Conservation (phyloP, 2,329 filamentous ascomycete genomes). For the Monosporascus sp. region DNA sequence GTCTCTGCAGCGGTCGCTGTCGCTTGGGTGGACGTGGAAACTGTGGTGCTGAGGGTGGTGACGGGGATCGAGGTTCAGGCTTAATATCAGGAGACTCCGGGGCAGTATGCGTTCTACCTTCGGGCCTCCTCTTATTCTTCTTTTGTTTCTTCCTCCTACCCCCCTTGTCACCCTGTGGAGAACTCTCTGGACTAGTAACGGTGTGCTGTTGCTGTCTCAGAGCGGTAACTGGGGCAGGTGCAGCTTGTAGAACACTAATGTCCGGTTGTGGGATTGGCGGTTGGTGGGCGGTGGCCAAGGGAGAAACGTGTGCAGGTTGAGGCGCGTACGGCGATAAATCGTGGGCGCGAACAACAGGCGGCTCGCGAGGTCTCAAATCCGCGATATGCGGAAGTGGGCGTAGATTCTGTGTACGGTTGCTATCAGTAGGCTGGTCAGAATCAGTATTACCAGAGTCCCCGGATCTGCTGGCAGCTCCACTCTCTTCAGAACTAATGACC, state of each 20-base stretch:
- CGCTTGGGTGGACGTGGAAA: slow-evolving; percentile 52
- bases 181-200: slow-evolving; percentile 55
- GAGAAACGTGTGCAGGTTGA: slow-evolving; percentile 65
- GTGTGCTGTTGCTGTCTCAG: slow-evolving; percentile 45
- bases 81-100: slow-evolving; percentile 54
- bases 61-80: slow-evolving; percentile 58
- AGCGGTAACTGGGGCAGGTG: slow-evolving; percentile 50
- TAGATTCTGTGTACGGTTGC: slow-evolving; percentile 26
- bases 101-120: slow-evolving; percentile 41
- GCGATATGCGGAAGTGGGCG: slow-evolving; percentile 32
- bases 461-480: slow-evolving; percentile 36
- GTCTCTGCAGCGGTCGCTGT: slow-evolving; percentile 41
- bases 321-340: slow-evolving; percentile 69
- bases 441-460: slow-evolving; percentile 34
- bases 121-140: slow-evolving; percentile 45
- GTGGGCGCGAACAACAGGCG: slow-evolving; percentile 66
- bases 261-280: slow-evolving; percentile 26
- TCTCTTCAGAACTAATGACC: slow-evolving; percentile 31
- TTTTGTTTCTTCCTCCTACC: slow-evolving; percentile 44
- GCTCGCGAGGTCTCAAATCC: slow-evolving; percentile 37
- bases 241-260: slow-evolving; percentile 30
- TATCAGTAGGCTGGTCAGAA: slow-evolving; percentile 29
- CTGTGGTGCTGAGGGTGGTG: slow-evolving; percentile 49
- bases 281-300: slow-evolving; percentile 42
- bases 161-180: slow-evolving; percentile 45